Base-by-base conservation (phyloP, 257 asterid species). In the Hygrophila difformis region DNA sequence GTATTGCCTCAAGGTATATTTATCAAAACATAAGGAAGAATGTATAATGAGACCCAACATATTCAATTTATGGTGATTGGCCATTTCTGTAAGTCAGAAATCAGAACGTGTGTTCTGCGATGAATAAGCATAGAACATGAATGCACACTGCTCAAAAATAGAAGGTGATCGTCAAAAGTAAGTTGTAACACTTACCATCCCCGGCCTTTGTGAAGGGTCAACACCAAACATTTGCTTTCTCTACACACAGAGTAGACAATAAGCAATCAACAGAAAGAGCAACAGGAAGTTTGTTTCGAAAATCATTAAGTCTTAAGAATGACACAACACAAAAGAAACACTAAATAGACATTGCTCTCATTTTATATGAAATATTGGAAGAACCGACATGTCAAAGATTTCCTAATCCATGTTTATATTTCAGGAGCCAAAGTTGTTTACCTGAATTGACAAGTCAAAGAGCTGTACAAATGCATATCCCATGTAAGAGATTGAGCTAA, bases 401-500 rank as follows among this genome's bases (percentile, higher is more conserved):
- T 12, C 33, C 11, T 44, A 28, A 40, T 24, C 8, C 10, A 3
- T 37, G 11, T 10, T 52, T n/a, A n/a, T 8, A 28, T 17, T 39
- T 24, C 23, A 39, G 6, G 33, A 38, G 39, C 49, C 19, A 24
- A 4, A 7, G 39, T 18, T 39, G 28, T 8, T 23, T 72, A 89
- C 97, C 93, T 79, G 67, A 33, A 67, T 14, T 68, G 67, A 20
- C 72, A 75, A 46, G 85, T 81, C n/a, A n/a, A n/a, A n/a, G n/a
- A n/a, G n/a, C n/a, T n/a, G n/a, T 37, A 79, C 60, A 60, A 73
- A 69, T 64, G 79, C 85, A 65, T 85, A 75, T 23, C 51, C 72
- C 77, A 89, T 63, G 71, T 61, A 85, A 68, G 79, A 89, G 54
- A 79, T 57, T 26, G 98, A 85, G 64, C 96, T 96, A 53, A 47